These are phyloP conservation scores for Penicillium longicatenatum DNA, from an alignment of 495 filamentous ascomycete genomes.

Conservation along the genomic window DNA sequence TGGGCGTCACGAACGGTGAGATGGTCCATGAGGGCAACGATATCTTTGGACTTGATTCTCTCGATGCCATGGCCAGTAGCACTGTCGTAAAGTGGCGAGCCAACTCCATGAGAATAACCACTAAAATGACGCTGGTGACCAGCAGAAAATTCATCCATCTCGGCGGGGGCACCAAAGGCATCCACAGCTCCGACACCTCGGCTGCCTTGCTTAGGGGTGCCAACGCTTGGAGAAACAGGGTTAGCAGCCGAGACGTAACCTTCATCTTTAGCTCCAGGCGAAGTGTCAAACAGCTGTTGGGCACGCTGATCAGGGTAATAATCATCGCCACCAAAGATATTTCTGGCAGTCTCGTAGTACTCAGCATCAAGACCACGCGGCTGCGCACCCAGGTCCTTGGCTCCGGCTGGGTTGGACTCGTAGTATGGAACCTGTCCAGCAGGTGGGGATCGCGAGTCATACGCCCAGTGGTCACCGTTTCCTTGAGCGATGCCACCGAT, in stretches of 20 bases:
- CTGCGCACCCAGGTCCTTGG: constrained; percentile 32
- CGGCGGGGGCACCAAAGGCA: constrained; percentile 60
- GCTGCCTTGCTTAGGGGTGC: constrained; percentile 61
- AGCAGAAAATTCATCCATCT: constrained; percentile 58
- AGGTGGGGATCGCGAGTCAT: constrained; percentile 51
- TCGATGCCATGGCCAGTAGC: constrained; percentile 88
- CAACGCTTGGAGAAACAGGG: constrained; percentile 56
- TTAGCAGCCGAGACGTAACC: constrained; percentile 89
- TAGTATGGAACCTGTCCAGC: constrained; percentile 43
- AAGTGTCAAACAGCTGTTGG: constrained; percentile 42
- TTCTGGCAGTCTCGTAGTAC: constrained; percentile 42
- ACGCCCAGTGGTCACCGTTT: constrained; percentile 55
- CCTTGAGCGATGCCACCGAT: constrained; percentile 54
- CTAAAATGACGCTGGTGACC: constrained; percentile 74
- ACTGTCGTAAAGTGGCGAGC: constrained; percentile 86
- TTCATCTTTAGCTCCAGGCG: constrained; percentile 67
- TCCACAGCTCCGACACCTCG: constrained; percentile 62
- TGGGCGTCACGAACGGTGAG: constrained; percentile 97
- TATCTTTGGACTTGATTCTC: constrained; percentile 93
- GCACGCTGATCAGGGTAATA: constrained; percentile 38
- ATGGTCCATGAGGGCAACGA: constrained; percentile 97
- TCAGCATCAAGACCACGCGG: constrained; percentile 36
- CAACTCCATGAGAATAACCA: constrained; percentile 78
- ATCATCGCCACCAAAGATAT: constrained; percentile 41
- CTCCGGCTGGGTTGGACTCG: constrained; percentile 45